Percentiles rank a stretch among this genome's conserved stretches.
These are phyloP conservation scores for Handroanthus guayacan DNA, from an alignment of 257 asterid species.

Conservation along the genomic window DNA sequence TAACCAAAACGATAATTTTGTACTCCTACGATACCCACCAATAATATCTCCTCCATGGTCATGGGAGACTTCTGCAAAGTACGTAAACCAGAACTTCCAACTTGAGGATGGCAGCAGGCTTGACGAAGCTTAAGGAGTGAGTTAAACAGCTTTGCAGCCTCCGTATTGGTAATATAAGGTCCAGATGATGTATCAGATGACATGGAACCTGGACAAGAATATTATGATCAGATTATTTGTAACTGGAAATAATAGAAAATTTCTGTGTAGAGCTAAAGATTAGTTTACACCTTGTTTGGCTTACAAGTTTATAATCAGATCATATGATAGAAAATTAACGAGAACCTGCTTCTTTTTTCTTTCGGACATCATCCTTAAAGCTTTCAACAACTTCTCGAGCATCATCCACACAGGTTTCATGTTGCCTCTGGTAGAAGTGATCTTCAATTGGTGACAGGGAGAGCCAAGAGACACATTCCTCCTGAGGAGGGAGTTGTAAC, in stretches of 20 bases:
- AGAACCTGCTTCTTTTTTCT: slow-evolving; percentile 64
- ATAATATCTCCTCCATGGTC: slow-evolving; percentile 97
- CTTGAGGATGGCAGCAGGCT: slow-evolving; percentile 99
- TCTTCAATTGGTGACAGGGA: slow-evolving; percentile 86
- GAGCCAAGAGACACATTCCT: slow-evolving; percentile 89
- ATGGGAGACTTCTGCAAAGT: slow-evolving; percentile 92
- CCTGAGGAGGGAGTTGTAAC: slow-evolving; percentile 89
- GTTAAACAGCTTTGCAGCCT: slow-evolving; percentile 92
- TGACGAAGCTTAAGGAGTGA: slow-evolving; percentile 98
- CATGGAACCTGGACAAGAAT: slow-evolving; percentile 54
- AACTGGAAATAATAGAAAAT: slow-evolving; percentile 12
- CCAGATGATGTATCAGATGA: slow-evolving; percentile 52
- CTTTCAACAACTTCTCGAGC: slow-evolving; percentile 87
- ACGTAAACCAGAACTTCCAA: slow-evolving; percentile 97
- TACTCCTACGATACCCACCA: slow-evolving; percentile 57
- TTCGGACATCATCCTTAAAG: slow-evolving; percentile 60
- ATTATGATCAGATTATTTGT: slow-evolving; percentile 31
- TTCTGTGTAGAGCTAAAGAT: background rate
- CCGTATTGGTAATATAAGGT: slow-evolving; percentile 68
- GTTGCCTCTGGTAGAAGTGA: slow-evolving; percentile 94
- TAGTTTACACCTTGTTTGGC: slow-evolving; percentile 18
- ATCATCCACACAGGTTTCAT: slow-evolving; percentile 88
- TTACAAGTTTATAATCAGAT: slow-evolving; percentile 30
- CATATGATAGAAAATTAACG: slow-evolving; percentile 21
- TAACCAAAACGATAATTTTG: slow-evolving; percentile 30